Evolutionary conservation across 2,329 filamentous ascomycete species (phyloP), one percentile per base, ranked within the genome.

Genomic region (Ophiobolus disseminans): DNA sequence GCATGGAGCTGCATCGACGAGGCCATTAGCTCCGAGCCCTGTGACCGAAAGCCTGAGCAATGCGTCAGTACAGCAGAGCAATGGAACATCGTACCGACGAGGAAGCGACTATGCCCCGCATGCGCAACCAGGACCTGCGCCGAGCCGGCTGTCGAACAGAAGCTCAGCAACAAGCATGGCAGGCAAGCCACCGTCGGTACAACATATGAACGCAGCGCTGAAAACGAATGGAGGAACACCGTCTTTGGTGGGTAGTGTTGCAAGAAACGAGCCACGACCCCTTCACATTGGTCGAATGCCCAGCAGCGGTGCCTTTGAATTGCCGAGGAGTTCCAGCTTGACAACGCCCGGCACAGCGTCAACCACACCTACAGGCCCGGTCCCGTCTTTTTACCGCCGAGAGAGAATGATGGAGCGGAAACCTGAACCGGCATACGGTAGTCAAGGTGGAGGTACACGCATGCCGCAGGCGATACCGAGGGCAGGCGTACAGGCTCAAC

Each of bases 191-290:
- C 60, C 61, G 1, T 65, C 63, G 0, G 57, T 60, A 1, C 56
- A 58, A 11, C 52, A 54, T n/a, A 54, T 66, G 36, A 65, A 67
- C 7, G 43, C 40, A 2, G 57, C 54, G 1, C 40, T 63, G 6
- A 65, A 60, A 43, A 38, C 50, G 3, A 60, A 47, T 3, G 37
- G 30, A 4, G n/a, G 40, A 5, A 49, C 45, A 11, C 38, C 44
- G 3, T 20, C 52, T 1, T 31, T 58, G 1, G 8, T 53, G 1
- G 40, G 44, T 0, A 30, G 52, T 2, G 7, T 52, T 1, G 31
- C 37, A 11, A 9, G 13, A 1, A 28, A 22, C 9, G 41, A 42
- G 11, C 37, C 60, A 6, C 54, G 57, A 2, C 31, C 59, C 0
- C 26, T 62, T 1, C 44, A 57, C 1, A 58, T 64, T 11, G 40